These are phyloP conservation scores for Podila verticillata DNA, from an alignment of 192 early-diverging fungal genomes.

Conservation along the genomic window DNA sequence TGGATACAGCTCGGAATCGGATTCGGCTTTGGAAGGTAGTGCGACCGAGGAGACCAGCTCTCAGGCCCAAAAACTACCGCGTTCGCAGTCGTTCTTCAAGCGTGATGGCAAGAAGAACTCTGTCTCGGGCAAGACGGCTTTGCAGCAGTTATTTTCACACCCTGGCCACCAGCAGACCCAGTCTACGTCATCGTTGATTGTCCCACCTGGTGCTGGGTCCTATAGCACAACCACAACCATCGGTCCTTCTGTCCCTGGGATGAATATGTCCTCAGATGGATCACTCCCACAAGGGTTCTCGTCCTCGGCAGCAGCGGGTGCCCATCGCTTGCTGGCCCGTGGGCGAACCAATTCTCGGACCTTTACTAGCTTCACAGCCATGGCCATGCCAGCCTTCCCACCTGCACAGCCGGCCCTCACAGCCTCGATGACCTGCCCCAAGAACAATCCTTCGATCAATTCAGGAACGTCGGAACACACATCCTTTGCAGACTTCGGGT, in stretches of 20 bases:
- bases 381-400: conserved; percentile 21
- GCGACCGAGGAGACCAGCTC: neutral
- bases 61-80: neutral
- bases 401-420: conserved; percentile 1
- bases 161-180: conserved; percentile 33
- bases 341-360: conserved; percentile 17
- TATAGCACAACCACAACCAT: too few relatives aligned
- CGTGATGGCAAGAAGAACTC: conserved; percentile 17
- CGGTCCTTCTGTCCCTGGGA: too few relatives aligned
- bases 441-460: neutral
- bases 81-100: conserved; percentile 7
- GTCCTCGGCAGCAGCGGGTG: conserved; percentile 1
- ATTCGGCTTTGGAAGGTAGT: neutral
- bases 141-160: conserved; percentile 32
- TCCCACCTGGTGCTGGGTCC: neutral
- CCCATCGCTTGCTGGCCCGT: conserved; percentile 5
- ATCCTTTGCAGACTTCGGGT: conserved; percentile 37
- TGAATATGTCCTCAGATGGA: neutral
- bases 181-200: conserved; percentile 25
- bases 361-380: conserved; percentile 31
- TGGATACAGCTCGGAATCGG: conserved; percentile 14
- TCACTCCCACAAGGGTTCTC: conserved; percentile 1
- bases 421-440: neutral
- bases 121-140: neutral
- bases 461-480: conserved; percentile 21